These are phyloP conservation scores for Aspergillaceae sp. DNA, from an alignment of 2,329 filamentous ascomycete species.

Conservation along the genomic window DNA sequence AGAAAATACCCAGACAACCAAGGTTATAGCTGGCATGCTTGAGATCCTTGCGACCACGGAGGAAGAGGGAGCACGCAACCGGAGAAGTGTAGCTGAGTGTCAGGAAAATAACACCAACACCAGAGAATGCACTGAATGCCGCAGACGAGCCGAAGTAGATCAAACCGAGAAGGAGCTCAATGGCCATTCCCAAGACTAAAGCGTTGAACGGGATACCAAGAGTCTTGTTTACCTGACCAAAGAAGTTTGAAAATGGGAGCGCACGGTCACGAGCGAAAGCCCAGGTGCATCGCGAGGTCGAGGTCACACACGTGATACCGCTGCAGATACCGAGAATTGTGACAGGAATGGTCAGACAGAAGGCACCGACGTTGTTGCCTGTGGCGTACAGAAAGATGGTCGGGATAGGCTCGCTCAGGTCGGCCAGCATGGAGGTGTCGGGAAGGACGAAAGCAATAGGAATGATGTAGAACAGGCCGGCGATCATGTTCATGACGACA, in stretches of 20 bases:
- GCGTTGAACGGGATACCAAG: slow-evolving; percentile 63
- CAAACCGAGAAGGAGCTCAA: slow-evolving; percentile 62
- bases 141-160: slow-evolving; percentile 73
- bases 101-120: slow-evolving; percentile 69
- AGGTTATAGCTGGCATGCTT: slow-evolving; percentile 40
- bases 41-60: slow-evolving; percentile 53
- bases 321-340: slow-evolving; percentile 66
- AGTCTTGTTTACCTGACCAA: slow-evolving; percentile 53
- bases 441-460: slow-evolving; percentile 68
- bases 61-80: slow-evolving; percentile 52
- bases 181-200: slow-evolving; percentile 55
- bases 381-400: slow-evolving; percentile 65
- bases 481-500: slow-evolving; percentile 55
- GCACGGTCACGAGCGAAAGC: slow-evolving; percentile 65
- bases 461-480: slow-evolving; percentile 58
- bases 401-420: slow-evolving; percentile 63
- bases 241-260: slow-evolving; percentile 58
- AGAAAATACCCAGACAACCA: slow-evolving; percentile 51
- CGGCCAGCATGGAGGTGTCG: slow-evolving; percentile 53
- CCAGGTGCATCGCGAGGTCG: slow-evolving; percentile 62
- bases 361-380: slow-evolving; percentile 60
- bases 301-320: slow-evolving; percentile 62
- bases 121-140: slow-evolving; percentile 72
- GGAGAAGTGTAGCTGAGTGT: slow-evolving; percentile 61
- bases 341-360: slow-evolving; percentile 59